Conservation (phyloP, 2,329 filamentous ascomycete genomes). For the Paecilomyces variotii region DNA sequence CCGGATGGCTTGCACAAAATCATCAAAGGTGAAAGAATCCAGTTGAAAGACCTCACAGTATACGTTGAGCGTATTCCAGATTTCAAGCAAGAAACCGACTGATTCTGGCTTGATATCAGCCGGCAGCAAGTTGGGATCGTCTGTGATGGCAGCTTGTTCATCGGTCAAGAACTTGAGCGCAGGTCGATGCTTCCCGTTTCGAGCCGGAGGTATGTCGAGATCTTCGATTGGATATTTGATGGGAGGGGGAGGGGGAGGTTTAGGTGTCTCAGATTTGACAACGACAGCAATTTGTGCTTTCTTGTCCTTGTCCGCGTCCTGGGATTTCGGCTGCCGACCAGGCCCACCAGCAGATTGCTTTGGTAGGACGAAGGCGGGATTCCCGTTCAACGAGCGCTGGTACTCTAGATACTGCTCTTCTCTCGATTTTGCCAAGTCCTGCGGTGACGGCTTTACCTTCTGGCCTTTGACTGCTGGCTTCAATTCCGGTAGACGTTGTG, state of each 20-base stretch:
- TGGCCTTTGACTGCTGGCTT: conserved; percentile 65
- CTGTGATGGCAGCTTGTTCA: conserved; percentile 49
- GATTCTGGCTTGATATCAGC: conserved; percentile 65
- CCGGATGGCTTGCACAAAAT: conserved; percentile 81
- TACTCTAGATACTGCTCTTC: conserved; percentile 44
- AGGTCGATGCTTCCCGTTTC: conserved; percentile 59
- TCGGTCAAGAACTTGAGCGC: conserved; percentile 67
- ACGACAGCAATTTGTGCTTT: conserved; percentile 28
- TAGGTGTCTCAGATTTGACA: conserved; percentile 42
- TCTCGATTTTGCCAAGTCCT: conserved; percentile 40
- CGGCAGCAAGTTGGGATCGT: conserved; percentile 38
- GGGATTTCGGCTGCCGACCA: conserved; percentile 22
- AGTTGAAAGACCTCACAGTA: conserved; percentile 90
- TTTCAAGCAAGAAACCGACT: conserved; percentile 77
- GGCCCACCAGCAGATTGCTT: conserved; percentile 19
- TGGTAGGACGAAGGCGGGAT: conserved; percentile 32
- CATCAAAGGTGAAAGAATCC: conserved; percentile 96
- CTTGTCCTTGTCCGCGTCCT: conserved; percentile 28
- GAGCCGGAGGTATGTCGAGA: conserved; percentile 65
- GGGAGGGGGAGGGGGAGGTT: conserved; percentile 60
- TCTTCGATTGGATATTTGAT: conserved; percentile 97
- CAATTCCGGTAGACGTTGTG: conserved; percentile 58
- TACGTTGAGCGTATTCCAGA: conserved; percentile 97
- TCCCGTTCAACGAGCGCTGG: conserved; percentile 37
- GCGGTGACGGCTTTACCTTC: conserved; percentile 48